Evolutionary conservation across 1,284 basidiomycete genomes (phyloP), one percentile per base, ranked within the genome.

Genomic region (Fomitopsis betulina): DNA sequence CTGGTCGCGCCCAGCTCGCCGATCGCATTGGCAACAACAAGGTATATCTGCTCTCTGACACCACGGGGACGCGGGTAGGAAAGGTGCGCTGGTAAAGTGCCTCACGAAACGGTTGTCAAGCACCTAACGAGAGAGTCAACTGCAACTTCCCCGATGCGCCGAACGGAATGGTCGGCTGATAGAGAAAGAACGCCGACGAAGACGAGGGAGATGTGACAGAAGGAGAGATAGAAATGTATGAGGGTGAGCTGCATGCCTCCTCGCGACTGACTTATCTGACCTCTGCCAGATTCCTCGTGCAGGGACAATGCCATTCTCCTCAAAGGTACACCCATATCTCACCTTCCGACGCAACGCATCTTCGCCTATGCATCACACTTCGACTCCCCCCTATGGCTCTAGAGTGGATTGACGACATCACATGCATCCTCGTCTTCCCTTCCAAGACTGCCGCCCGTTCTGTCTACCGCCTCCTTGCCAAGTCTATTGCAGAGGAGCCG

Each of bases 391-490:
- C 89, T 0, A 78, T 89, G 58, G 86, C 79, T 2, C 73, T 90
- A 9, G 88, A 92, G 70, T 91, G 89, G 90, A 78, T 93, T 9
- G 83, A 91, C 68, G 90, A 93, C 72, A 85, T 75, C 30, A 89
- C 87, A 30, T 91, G 89, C 65, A 79, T 93, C 5, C 75, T 92
- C 56, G 85, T 93, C 51, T 93, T 90, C 66, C 72, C 80, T 12
- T 75, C 82, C 25, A 83, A 78, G 54, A 62, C 71, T 38, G 70
- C 75, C 6, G 87, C 88, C 9, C 80, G 79, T 8, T 65, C 71
- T 1, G 89, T 82, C 1, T 78, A 80, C 62, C 70, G 72, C 9
- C 68, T 67, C 23, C 76, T 91, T 25, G 76, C 77, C 58, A 86
- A 84, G 67, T 74, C 77, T 3, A 64, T 71, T 9, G 66, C 72